Evolutionary conservation across 192 early-diverging fungal genomes (phyloP), one percentile per base, ranked within the genome.

Genomic region (Ambispora gerdemannii): DNA sequence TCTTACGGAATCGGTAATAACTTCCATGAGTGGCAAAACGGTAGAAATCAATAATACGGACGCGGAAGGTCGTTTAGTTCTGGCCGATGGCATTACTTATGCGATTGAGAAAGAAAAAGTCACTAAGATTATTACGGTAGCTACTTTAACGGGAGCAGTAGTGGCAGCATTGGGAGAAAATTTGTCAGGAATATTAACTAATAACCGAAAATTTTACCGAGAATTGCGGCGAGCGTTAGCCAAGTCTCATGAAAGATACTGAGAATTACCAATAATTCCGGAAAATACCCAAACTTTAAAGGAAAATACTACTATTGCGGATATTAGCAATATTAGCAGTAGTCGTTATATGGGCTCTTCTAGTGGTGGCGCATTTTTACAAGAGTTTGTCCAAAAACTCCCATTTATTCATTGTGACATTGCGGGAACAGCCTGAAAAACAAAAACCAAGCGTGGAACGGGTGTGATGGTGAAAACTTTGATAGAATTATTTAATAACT

Each of bases 71-170:
- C 86, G 94, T 51, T 78, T 95, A 28, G 90, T 96, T 36, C 79
- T 97, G 68, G 92, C 91, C 17, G 94, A 96, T 71, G 93, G 93
- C 11, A 79, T 96, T 72, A 86, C 91, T 80, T 96, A 94, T 68
- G 80, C 87, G 10, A 80, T 84, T 27, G 89, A 86, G 20, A 83
- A 78, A 33, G 83, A 91, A 77, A 67, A 83, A 35, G 91, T 90
- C 0, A 75, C 78, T 31, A 76, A 82, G 6, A 61, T 95, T 52
- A 74, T 97, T 56, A 91, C 93, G 63, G 78, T 96, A 11, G 93
- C 94, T n/a, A 97, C 95, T 11, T 81, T 97, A 63, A 97, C 95
- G 0, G 95, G 95, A 8, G 93, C 95, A 36, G 94, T 96, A 83
- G 90, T 90, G 70, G 89, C 93, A n/a, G 95, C 95, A 0, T 82